A percentile compares a stretch with the other conserved stretches of the same genome.
These are phyloP conservation scores for Fusarium ramigenum DNA, from an alignment of 2,329 filamentous ascomycete genomes.

Conservation along the genomic window DNA sequence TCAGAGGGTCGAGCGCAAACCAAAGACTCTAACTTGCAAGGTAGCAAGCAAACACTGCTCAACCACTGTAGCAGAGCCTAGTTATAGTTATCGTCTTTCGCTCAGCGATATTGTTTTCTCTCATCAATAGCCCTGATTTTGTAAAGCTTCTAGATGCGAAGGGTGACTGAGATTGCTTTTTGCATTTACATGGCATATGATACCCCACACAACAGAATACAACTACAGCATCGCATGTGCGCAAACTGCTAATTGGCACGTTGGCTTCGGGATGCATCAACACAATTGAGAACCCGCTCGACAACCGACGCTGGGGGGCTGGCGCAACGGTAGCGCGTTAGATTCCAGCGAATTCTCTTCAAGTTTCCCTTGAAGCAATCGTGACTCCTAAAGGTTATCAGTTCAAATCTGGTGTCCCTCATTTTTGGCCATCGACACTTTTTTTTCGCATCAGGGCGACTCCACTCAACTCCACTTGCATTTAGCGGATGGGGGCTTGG, in stretches of 20 bases:
- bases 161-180: not conserved
- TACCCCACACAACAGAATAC: too few relatives aligned
- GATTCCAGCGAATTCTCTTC: not conserved
- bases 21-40: too few relatives aligned
- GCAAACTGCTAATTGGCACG: too few relatives aligned
- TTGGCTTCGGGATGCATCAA: not conserved
- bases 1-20: too few relatives aligned
- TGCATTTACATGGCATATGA: too few relatives aligned
- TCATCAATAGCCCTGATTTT: not conserved
- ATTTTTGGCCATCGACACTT: not conserved
- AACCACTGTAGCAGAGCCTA: too few relatives aligned
- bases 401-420: constrained; percentile 15
- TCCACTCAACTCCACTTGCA: not conserved
- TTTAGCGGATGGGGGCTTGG: not conserved
- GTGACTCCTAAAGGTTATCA: constrained; percentile 9
- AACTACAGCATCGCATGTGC: too few relatives aligned
- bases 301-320: not conserved
- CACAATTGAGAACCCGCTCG: not conserved
- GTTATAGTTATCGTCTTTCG: too few relatives aligned
- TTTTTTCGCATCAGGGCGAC: not conserved
- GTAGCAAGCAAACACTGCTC: not conserved
- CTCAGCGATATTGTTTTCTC: too few relatives aligned
- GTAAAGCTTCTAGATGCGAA: not conserved
- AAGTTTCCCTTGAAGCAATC: not conserved
- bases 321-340: constrained; percentile 12